Conservation (phyloP, 805 yeast genomes). For the Saccharomycopsis babjevae region DNA sequence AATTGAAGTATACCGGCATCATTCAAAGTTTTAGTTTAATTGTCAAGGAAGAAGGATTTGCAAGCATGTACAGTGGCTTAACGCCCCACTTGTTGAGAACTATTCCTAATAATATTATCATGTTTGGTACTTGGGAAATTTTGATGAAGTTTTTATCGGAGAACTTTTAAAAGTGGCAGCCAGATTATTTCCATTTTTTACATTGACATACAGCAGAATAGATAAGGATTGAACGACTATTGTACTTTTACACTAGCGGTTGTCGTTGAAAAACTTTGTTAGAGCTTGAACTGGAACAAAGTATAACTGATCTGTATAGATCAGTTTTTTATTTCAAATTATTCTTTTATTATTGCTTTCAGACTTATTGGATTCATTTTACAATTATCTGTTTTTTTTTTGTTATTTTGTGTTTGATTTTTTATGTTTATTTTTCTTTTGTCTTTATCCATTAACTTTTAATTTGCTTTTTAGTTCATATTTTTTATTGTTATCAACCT, state of each 20-base stretch:
- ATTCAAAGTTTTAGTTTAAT: conserved; percentile 78
- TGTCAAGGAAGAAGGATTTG: conserved; percentile 86
- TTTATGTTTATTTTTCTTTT: not conserved
- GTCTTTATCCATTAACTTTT: not conserved
- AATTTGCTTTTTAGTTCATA: not conserved
- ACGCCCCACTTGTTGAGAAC: conserved; percentile 96
- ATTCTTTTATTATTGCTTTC: not conserved
- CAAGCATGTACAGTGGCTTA: conserved; percentile 92
- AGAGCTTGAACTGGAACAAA: too few relatives aligned
- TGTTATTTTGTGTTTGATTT: not conserved
- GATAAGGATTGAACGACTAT: too few relatives aligned
- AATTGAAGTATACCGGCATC: conserved; percentile 81
- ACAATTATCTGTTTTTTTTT: not conserved
- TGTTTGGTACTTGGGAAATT: conserved; percentile 99
- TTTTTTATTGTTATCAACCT: not conserved
- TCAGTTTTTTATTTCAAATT: not conserved
- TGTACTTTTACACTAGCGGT: too few relatives aligned
- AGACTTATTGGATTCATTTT: not conserved
- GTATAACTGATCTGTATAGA: too few relatives aligned
- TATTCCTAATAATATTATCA: conserved; percentile 93
- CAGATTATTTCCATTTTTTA: too few relatives aligned
- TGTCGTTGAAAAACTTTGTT: too few relatives aligned
- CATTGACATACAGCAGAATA: too few relatives aligned
- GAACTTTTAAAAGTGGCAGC: not conserved
- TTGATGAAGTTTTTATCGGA: conserved; percentile 47